Evolutionary conservation across 2,329 filamentous ascomycete genomes (phyloP), one percentile per base, ranked within the genome.

Genomic region (Aureobasidium sp.): DNA sequence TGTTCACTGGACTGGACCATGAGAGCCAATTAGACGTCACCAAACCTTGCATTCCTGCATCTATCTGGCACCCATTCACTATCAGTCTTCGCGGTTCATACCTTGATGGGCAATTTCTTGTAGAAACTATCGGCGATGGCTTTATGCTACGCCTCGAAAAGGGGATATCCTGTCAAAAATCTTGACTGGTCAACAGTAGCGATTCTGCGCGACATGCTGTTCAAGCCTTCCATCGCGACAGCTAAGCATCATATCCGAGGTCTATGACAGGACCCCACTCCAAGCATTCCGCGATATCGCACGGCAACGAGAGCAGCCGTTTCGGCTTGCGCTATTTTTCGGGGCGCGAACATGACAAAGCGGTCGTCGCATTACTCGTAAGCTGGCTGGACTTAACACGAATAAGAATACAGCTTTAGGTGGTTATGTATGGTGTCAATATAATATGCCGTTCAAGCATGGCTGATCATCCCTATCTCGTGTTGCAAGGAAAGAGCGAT

Each of bases 301-400:
- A 19, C 22, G 39, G 39, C 12, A 15, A 45, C 12, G 22, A 45
- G 42, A 45, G 42, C 27, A 27, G 22, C 52, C 24, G 52, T 56
- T 17, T 35, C 37, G 52, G 52, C 52, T 31, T 56, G 39, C 52
- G 39, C 39, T 40, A 14, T 29, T 14, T 14, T 33, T 53, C 50
- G 50, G 52, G 12, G 52, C 37, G 52, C 52, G 39, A 44, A 27
- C 37, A 24, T 56, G 52, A 56, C 52, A 56, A 56, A 56, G 24
- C 52, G 2, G 24, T 8, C 17, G 22, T 15, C 24, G 22, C 14
- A 27, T 27, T 29, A 24, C 35, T 33, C 31, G 31, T 33, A 33
- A 29, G 27, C 27, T 29, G 15, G 42, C 42, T 45, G 39, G 9
- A n/a, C 15, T n/a, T 47, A 47, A 29, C 14, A 27, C 44, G 14